phyloP scores from a whole-genome alignment of 371 early-diverging fungal genomes.

The Apophysomyces trapeziformis region DNA sequence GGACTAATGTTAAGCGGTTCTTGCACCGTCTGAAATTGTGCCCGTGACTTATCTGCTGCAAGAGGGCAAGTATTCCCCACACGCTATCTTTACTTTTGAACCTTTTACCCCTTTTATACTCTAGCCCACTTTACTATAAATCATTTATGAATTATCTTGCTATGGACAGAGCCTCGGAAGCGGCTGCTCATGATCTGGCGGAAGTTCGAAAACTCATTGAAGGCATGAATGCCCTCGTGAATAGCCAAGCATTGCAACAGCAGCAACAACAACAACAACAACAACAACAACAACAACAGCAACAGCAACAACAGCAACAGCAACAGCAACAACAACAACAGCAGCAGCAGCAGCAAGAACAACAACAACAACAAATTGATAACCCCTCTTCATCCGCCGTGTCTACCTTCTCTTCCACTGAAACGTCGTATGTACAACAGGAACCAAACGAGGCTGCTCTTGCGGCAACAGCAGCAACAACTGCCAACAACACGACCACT shows the following conservation, averaged over 20 bases:
- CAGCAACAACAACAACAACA: constrained; percentile 29
- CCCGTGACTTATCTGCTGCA: too few relatives aligned
- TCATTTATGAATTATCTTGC: constrained; percentile 19
- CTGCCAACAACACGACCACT: constrained; percentile 3
- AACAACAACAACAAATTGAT: constrained; percentile 20
- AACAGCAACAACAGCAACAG: constrained; percentile 19
- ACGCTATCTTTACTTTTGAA: neutral
- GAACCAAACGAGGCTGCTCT: constrained; percentile 22
- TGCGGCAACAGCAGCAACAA: constrained; percentile 23
- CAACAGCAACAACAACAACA: constrained; percentile 14
- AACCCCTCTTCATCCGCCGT: constrained; percentile 10
- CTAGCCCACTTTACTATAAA: neutral
- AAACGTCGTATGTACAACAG: constrained; percentile 7
- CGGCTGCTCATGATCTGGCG: constrained; percentile 55
- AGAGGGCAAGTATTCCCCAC: too few relatives aligned
- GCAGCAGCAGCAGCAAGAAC: neutral
- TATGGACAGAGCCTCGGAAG: constrained; percentile 55
- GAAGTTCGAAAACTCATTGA: constrained; percentile 57
- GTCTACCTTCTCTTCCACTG: constrained; percentile 16
- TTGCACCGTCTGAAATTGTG: too few relatives aligned
- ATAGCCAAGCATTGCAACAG: constrained; percentile 41
- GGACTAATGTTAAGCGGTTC: too few relatives aligned
- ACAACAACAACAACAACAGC: constrained; percentile 19
- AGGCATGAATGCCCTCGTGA: constrained; percentile 53
- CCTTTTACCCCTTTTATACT: neutral